Evolutionary conservation across 306 rosid species (phyloP).

Genomic region (Prunus persica): DNA sequence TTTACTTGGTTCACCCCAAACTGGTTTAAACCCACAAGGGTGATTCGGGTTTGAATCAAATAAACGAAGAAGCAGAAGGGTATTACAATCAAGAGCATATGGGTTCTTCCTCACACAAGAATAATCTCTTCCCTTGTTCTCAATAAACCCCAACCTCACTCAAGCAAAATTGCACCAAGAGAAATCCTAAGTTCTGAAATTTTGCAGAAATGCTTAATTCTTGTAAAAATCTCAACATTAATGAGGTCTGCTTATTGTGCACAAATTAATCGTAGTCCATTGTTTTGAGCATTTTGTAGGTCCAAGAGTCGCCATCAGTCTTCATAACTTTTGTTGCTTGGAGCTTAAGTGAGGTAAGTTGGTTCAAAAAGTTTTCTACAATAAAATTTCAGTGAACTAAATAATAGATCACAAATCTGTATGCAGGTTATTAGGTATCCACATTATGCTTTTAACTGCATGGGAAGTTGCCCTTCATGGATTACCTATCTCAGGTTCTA

Average conservation of each 20-base stretch:
- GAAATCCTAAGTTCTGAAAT: neutral
- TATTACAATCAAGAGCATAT: neutral
- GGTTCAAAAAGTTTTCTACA: neutral
- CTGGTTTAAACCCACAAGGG: neutral
- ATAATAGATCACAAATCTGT: neutral
- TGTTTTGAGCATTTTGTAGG: constrained; percentile 33
- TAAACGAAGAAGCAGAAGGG: neutral
- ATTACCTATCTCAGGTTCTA: constrained; percentile 79
- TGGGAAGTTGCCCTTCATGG: constrained; percentile 74
- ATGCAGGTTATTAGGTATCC: constrained; percentile 85
- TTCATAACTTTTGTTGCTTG: constrained; percentile 78
- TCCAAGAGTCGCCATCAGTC: constrained; percentile 67
- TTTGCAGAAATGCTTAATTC: neutral
- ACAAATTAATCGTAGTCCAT: neutral
- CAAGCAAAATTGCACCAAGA: neutral
- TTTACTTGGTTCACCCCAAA: neutral
- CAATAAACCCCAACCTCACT: neutral
- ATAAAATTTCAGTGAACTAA: neutral
- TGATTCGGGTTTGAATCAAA: neutral
- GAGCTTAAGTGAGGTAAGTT: constrained; percentile 78
- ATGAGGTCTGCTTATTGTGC: constrained; percentile 9
- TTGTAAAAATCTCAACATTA: neutral
- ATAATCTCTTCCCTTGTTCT: neutral
- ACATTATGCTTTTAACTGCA: constrained; percentile 70
- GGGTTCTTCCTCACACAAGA: neutral